Evolutionary conservation across 805 yeast genomes (phyloP), one percentile per base, ranked within the genome.

Genomic region (Schwanniomyces sp.): DNA sequence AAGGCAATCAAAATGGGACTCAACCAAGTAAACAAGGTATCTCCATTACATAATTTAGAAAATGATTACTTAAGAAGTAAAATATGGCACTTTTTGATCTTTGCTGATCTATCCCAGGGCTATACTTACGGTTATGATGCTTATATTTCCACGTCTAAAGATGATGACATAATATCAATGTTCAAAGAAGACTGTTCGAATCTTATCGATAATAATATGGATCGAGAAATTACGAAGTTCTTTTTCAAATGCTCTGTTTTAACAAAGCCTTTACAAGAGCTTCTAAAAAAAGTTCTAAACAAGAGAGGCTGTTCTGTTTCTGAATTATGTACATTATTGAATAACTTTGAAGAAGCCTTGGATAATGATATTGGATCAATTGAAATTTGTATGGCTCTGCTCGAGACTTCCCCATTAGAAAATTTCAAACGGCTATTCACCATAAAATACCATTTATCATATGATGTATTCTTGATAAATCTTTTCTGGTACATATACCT

Each of bases 51-150:
- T 37, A 21, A 21, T 27, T 27, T 27, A 27, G 30, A 27, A 10
- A 27, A n/a, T n/a, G 45, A 42, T 14, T 24, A 32, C 39, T 24
- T 42, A 24, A 42, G 32, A 17, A 12, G 17, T 14, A 42, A 42
- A 42, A 42, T 42, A 32, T 42, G 45, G 45, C 8, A 14, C 16
- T 42, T 42, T 17, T 42, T 42, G 28, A 42, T 42, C n/a, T 26
- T 42, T 18, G 18, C 45, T 30, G 45, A 42, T 42, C 39, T 42
- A 5, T 42, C 45, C 18, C 39, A 32, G 39, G 18, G 45, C 25
- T 42, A 42, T 24, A 28, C 45, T 4, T 42, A 32, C 21, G 38
- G 45, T 34, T 42, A 32, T 17, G 18, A 32, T n/a, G 25, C 27
- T 9, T 30, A 10, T 11, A 42, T 42, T 7, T 24, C 40, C 14